phyloP scores from a whole-genome alignment of 805 yeast genomes.

The Candida silvicultrix region DNA sequence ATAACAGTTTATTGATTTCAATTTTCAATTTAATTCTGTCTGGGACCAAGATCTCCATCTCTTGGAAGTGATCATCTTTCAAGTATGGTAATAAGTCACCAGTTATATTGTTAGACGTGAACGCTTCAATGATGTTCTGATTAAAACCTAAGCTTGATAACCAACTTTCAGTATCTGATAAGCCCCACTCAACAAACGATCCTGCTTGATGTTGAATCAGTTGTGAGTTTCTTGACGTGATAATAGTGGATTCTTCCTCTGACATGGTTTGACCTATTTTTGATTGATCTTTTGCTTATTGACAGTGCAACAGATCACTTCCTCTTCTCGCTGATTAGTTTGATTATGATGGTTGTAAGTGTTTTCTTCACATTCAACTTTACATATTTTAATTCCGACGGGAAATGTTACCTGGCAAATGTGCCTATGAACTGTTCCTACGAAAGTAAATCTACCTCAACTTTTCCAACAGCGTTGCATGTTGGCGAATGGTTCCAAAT shows the following conservation, averaged over 20 bases:
- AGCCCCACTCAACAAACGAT: conserved; percentile 15
- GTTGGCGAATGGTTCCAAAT: too few species aligned
- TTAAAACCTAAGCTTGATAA: conserved; percentile 12
- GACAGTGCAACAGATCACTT: too few species aligned
- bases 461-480: too few species aligned
- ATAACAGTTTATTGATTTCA: conserved; percentile 48
- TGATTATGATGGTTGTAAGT: too few species aligned
- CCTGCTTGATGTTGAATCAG: neutral
- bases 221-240: neutral
- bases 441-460: too few species aligned
- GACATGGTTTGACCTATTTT: neutral
- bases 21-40: conserved; percentile 56
- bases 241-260: neutral
- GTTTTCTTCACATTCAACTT: too few species aligned
- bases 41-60: conserved; percentile 56
- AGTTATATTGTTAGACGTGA: conserved; percentile 55
- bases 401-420: neutral
- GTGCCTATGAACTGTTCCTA: neutral
- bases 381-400: neutral
- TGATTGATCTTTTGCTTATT: too few species aligned
- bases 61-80: conserved; percentile 63
- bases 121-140: conserved; percentile 19
- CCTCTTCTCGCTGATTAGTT: too few species aligned
- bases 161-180: conserved; percentile 20
- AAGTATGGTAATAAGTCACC: conserved; percentile 70